Percentiles rank a stretch among this genome's conserved stretches.
These are phyloP conservation scores for Agrocybe chaxingu DNA, from an alignment of 768 basidiomycete genomes.

Conservation along the genomic window DNA sequence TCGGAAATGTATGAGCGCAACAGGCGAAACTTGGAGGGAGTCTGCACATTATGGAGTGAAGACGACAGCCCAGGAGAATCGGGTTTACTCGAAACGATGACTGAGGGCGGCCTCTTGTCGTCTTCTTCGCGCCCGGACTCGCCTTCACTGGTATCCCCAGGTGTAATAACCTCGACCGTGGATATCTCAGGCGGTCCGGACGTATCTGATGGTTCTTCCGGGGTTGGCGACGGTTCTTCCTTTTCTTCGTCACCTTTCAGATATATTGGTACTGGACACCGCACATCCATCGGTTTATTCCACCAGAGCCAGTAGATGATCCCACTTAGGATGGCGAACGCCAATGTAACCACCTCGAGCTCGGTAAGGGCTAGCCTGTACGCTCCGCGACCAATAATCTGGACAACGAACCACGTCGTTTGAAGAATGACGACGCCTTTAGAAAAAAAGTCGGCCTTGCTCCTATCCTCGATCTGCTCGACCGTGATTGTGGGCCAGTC, in stretches of 20 bases:
- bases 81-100: background rate
- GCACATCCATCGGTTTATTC: constrained; percentile 31
- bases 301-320: constrained; percentile 30
- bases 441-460: constrained; percentile 22
- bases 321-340: constrained; percentile 24
- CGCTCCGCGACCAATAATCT: constrained; percentile 18
- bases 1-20: too few relatives aligned
- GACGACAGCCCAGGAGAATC: background rate
- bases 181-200: too few relatives aligned
- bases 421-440: constrained; percentile 27
- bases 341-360: constrained; percentile 31
- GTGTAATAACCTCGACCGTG: too few relatives aligned
- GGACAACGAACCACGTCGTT: constrained; percentile 27
- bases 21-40: too few relatives aligned
- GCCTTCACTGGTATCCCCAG: background rate
- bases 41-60: background rate
- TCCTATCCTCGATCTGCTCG: constrained; percentile 8
- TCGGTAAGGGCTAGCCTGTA: constrained; percentile 22
- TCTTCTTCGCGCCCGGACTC: constrained; percentile 3
- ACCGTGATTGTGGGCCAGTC: constrained; percentile 1
- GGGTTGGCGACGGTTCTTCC: too few relatives aligned
- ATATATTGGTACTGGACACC: constrained; percentile 13
- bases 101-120: background rate
- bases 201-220: too few relatives aligned
- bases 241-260: background rate